phyloP scores from a whole-genome alignment of 2,329 filamentous ascomycete species.

The Fusarium odoratissimum region DNA sequence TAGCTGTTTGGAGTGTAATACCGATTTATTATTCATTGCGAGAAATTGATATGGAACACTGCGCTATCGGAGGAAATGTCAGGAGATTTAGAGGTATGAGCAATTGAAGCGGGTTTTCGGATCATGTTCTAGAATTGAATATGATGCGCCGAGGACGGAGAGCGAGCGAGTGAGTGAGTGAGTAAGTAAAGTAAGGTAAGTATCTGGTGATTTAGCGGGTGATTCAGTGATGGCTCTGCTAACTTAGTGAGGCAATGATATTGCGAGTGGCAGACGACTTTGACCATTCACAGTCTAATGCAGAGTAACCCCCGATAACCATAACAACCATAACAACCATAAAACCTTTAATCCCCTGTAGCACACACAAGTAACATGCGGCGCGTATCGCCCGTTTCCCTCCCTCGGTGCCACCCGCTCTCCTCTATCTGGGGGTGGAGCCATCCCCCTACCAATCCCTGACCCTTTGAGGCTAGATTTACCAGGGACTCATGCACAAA shows the following conservation, averaged over 20 bases:
- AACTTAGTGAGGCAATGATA: neutral
- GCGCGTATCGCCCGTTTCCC: slow-evolving; percentile 18
- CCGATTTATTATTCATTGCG: neutral
- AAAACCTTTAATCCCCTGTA: slow-evolving; percentile 6
- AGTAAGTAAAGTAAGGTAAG: neutral
- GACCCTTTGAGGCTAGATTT: neutral
- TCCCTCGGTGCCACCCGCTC: slow-evolving; percentile 36
- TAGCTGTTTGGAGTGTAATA: neutral
- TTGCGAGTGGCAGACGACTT: neutral
- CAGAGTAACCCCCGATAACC: slow-evolving; percentile 8
- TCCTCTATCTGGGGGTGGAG: slow-evolving; percentile 34
- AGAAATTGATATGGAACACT: neutral
- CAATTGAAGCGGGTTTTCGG: neutral
- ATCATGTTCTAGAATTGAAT: neutral
- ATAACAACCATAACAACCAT: slow-evolving; percentile 8
- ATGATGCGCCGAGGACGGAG: too few relatives aligned
- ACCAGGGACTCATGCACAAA: slow-evolving; percentile 10
- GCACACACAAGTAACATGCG: neutral
- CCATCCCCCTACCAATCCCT: neutral
- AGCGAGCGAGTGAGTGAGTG: neutral
- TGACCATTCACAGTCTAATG: neutral
- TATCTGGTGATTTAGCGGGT: neutral
- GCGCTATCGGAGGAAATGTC: neutral
- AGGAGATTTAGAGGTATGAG: neutral
- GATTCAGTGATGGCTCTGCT: neutral